These are phyloP conservation scores for Yarrowia sp. DNA, from an alignment of 805 yeast genomes.

Conservation along the genomic window DNA sequence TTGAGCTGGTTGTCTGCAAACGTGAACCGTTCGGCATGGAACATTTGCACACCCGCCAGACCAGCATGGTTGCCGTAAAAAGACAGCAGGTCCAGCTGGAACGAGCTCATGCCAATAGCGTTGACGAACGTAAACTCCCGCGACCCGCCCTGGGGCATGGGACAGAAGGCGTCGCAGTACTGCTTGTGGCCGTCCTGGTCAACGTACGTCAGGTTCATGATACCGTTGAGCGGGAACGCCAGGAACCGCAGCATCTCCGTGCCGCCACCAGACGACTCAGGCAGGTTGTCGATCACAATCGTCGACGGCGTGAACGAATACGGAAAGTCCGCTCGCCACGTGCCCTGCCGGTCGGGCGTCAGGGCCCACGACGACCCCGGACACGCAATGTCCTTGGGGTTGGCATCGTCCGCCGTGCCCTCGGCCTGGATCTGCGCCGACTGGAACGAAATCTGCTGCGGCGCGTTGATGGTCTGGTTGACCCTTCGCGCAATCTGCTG, in stretches of 20 bases:
- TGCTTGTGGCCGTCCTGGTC: conserved; percentile 56
- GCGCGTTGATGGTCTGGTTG: conserved; percentile 45
- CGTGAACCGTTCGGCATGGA: conserved; percentile 42
- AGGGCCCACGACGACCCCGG: conserved; percentile 58
- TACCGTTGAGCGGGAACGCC: conserved; percentile 77
- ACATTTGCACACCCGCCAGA: conserved; percentile 69
- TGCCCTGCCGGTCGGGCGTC: conserved; percentile 49
- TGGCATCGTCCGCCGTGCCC: conserved; percentile 28
- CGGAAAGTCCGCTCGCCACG: conserved; percentile 62
- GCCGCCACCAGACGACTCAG: conserved; percentile 46
- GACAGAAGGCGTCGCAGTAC: conserved; percentile 88
- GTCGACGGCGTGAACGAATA: conserved; percentile 61
- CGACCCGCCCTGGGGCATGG: conserved; percentile 48
- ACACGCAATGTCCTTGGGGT: conserved; percentile 48
- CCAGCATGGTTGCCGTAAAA: conserved; percentile 71
- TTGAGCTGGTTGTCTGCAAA: conserved; percentile 12
- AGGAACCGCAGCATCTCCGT: conserved; percentile 63
- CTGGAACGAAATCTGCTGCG: conserved; percentile 31
- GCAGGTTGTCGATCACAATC: conserved; percentile 65
- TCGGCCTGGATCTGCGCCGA: conserved; percentile 32
- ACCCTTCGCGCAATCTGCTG: conserved; percentile 34
- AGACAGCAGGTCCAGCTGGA: conserved; percentile 61
- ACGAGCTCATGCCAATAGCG: conserved; percentile 52
- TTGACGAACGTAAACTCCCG: conserved; percentile 84
- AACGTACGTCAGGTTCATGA: conserved; percentile 84